These are phyloP conservation scores for Blastobotrys malaysiensis DNA, from an alignment of 1,139 yeast species.

Conservation along the genomic window DNA sequence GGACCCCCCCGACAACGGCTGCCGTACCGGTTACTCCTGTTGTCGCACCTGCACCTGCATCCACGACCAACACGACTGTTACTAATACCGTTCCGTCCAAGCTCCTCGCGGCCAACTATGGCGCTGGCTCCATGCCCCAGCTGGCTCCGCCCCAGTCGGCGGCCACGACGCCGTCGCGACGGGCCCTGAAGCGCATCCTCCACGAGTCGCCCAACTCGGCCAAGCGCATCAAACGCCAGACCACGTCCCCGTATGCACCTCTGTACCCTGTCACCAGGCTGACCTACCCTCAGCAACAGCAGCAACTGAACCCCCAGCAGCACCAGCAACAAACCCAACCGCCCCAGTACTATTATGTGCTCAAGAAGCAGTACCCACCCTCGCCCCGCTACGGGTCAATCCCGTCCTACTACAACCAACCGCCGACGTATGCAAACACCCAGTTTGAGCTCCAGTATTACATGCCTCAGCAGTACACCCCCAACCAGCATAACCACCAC, in stretches of 20 bases:
- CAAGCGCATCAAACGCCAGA: neutral
- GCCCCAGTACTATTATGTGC: conserved; percentile 8
- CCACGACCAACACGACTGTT: neutral
- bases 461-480: conserved; percentile 8
- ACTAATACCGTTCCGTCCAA: neutral
- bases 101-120: neutral
- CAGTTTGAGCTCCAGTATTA: conserved; percentile 20
- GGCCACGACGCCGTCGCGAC: neutral
- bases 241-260: neutral
- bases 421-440: conserved; percentile 5
- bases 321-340: neutral
- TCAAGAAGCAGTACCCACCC: conserved; percentile 6
- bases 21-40: neutral
- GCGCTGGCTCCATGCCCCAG: neutral
- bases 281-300: neutral
- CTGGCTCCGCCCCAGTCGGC: neutral
- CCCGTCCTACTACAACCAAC: conserved; percentile 9
- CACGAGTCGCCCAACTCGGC: neutral
- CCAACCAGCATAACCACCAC: too few relatives aligned
- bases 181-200: neutral
- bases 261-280: neutral
- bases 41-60: neutral
- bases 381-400: conserved; percentile 15
- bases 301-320: neutral
- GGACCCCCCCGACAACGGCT: neutral